Conservation (phyloP, 1,284 basidiomycete species). For the Cronartium ribicola region DNA sequence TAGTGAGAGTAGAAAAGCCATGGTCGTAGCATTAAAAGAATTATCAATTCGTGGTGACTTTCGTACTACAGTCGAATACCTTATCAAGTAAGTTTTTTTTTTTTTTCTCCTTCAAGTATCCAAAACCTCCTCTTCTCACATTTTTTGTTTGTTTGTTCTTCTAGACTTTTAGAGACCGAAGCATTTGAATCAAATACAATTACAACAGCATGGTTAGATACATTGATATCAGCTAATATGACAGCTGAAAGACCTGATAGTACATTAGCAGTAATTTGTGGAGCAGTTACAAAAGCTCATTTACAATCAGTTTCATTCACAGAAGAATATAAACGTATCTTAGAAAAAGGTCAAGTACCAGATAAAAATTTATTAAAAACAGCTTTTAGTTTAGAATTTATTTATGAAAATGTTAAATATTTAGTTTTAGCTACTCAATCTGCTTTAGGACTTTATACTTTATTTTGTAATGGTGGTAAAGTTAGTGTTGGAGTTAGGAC, state of each 20-base stretch:
- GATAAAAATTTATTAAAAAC: conserved; percentile 91
- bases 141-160: conserved; percentile 55
- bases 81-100: conserved; percentile 45
- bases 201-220: conserved; percentile 98
- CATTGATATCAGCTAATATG: conserved; percentile 87
- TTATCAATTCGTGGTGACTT: conserved; percentile 98
- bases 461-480: conserved; percentile 91
- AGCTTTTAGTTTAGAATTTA: conserved; percentile 87
- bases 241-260: conserved; percentile 93
- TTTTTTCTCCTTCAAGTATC: neutral
- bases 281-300: conserved; percentile 94
- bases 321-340: conserved; percentile 86
- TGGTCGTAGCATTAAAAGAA: conserved; percentile 98
- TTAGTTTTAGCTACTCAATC: conserved; percentile 93
- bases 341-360: conserved; percentile 98
- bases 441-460: conserved; percentile 79
- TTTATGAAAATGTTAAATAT: conserved; percentile 93
- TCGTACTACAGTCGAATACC: conserved; percentile 94
- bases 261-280: conserved; percentile 89
- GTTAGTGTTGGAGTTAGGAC: conserved; percentile 84
- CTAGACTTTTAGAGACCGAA: conserved; percentile 92
- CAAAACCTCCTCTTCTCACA: neutral
- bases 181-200: conserved; percentile 96
- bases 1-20: conserved; percentile 92
- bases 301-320: conserved; percentile 83